Percentiles rank a stretch among this genome's conserved stretches.
Conservation (phyloP, 371 early-diverging fungal genomes). For the Mucor piriformis region DNA sequence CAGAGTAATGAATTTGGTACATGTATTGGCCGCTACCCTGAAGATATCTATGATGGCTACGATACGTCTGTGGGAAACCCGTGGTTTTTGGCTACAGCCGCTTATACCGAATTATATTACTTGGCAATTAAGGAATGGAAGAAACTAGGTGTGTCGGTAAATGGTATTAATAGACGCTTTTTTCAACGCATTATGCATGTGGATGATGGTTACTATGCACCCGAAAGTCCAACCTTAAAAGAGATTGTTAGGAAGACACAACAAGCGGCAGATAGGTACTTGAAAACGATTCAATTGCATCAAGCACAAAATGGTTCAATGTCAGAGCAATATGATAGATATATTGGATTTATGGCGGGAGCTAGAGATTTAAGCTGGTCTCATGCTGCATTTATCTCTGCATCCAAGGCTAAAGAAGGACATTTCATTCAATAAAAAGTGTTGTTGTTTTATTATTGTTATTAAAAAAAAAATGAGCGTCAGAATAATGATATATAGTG, state of each 20-base stretch:
- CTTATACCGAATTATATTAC: constrained; percentile 70
- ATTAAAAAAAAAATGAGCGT: neutral
- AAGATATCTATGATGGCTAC: constrained; percentile 73
- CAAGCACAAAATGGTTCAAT: constrained; percentile 55
- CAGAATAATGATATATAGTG: neutral
- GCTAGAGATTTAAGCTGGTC: constrained; percentile 81
- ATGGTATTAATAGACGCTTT: constrained; percentile 44
- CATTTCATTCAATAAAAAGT: constrained; percentile 12
- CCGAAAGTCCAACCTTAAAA: constrained; percentile 20
- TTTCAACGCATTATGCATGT: constrained; percentile 20
- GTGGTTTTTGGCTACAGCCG: constrained; percentile 71
- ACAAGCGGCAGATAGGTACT: constrained; percentile 56
- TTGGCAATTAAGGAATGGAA: constrained; percentile 42
- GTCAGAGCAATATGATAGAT: constrained; percentile 68
- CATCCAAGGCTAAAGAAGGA: constrained; percentile 34
- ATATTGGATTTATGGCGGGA: constrained; percentile 62
- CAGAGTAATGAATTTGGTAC: constrained; percentile 29
- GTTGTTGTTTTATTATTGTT: neutral
- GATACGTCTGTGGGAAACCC: constrained; percentile 67
- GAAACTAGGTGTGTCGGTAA: constrained; percentile 39
- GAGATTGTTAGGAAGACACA: constrained; percentile 22
- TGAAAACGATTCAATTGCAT: constrained; percentile 61
- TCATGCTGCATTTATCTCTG: constrained; percentile 66
- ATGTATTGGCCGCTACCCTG: constrained; percentile 76
- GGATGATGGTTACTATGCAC: constrained; percentile 10